phyloP scores from a whole-genome alignment of 306 rosid genomes.

The Oxytropis ochrocephala region DNA sequence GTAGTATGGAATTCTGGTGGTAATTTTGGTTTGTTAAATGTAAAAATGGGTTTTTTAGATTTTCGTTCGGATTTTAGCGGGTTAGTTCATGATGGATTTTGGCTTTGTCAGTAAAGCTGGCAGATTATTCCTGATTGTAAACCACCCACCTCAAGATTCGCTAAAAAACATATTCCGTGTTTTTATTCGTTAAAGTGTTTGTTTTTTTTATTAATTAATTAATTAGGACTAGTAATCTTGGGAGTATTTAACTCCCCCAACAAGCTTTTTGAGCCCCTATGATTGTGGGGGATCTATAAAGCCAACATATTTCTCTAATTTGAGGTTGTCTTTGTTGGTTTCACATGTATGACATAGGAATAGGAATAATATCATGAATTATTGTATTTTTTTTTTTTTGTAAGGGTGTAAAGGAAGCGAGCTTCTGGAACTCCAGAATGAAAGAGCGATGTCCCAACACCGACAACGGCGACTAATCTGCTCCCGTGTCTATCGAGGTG shows the following conservation, averaged over 20 bases:
- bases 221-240: background rate
- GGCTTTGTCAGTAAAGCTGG: constrained; percentile 39
- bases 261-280: constrained; percentile 12
- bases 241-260: background rate
- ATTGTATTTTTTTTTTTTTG: too few species aligned
- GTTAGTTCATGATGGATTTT: constrained; percentile 38
- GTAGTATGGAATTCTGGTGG: background rate
- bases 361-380: background rate
- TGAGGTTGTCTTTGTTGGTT: constrained; percentile 22
- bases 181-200: constrained; percentile 15
- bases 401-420: too few species aligned
- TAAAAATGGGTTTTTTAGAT: constrained; percentile 40
- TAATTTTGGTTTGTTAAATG: constrained; percentile 29
- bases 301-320: constrained; percentile 8
- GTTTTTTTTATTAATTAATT: background rate
- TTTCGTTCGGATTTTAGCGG: constrained; percentile 20
- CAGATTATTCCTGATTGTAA: constrained; percentile 47
- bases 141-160: constrained; percentile 36
- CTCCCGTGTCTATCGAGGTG: too few species aligned
- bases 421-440: too few species aligned
- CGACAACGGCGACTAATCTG: too few species aligned
- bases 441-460: too few species aligned
- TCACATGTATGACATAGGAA: background rate
- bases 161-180: constrained; percentile 27
- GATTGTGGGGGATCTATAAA: background rate